Evolutionary conservation across 257 asterid genomes (phyloP), one percentile per base, ranked within the genome.

Genomic region (Solanum virginianum): DNA sequence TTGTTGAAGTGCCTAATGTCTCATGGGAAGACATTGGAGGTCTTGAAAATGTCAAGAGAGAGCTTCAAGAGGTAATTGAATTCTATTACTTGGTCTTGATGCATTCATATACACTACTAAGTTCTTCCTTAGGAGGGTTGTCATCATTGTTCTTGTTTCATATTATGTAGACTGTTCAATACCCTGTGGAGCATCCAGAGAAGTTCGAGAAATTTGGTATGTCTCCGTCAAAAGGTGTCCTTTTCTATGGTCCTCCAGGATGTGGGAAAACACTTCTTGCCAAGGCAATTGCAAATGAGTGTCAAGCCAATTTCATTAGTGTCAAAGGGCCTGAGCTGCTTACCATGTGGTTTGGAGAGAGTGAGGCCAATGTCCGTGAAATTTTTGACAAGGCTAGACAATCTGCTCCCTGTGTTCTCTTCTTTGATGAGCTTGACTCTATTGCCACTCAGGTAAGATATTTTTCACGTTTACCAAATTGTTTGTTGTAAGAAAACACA

Each of bases 261-360:
- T 92, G 95, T 82, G 95, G 95, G n/a, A 92, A 92, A 89, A 92
- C 95, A 66, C 86, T 92, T 65, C 90, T 91, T 70, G 95, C 95
- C 41, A 92, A 92, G 89, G 95, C 95, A 60, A 92, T 92, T 81
- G 95, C 95, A 51, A 92, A 91, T 85, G 95, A 92, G 85, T 92
- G 95, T 81, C 95, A 92, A 85, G 95, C 93, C 85, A 92, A 92
- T 82, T 92, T 92, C 85, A 92, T 92, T 18, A 92, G 95, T 69
- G 80, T 92, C 39, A 92, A 92, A 89, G 95, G 95, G 22, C 95
- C 93, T 83, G 95, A 92, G 86, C 85, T 91, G 86, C 95, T 92
- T 79, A 92, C 95, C 69, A 92, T 92, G 95, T 92, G 95, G 95
- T 92, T 92, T 86, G 95, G 95, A 84, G 95, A 92, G 80, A 92